Percentiles rank a stretch among this genome's conserved stretches.
phyloP scores from a whole-genome alignment of 345 rosid genomes.

The Eucalyptus regnans region DNA sequence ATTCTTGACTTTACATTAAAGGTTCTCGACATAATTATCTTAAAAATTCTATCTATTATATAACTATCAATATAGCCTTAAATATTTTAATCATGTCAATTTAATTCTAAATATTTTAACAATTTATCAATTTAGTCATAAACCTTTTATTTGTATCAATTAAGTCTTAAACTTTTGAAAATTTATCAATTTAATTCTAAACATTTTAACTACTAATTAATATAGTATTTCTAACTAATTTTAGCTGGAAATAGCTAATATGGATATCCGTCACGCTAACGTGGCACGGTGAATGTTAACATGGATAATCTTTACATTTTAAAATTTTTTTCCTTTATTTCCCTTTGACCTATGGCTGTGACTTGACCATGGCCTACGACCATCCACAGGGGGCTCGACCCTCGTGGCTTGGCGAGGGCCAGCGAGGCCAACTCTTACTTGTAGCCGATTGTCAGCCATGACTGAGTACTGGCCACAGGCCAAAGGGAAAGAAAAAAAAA shows the following conservation, averaged over 20 bases:
- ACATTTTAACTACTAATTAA: not conserved
- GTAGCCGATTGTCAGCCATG: fast-evolving
- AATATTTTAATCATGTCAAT: too few species aligned
- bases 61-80: too few species aligned
- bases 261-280: fast-evolving
- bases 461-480: fast-evolving
- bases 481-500: not conserved
- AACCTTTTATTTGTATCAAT: too few species aligned
- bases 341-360: not conserved
- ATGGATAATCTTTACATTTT: fast-evolving
- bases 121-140: not conserved
- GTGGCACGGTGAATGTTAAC: fast-evolving
- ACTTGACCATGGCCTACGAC: not conserved
- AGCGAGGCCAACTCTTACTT: not conserved
- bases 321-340: not conserved
- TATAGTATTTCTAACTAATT: not conserved
- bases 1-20: too few species aligned
- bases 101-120: too few species aligned
- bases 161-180: not conserved
- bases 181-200: too few species aligned
- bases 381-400: not conserved
- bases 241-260: fast-evolving
- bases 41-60: too few species aligned
- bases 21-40: not conserved
- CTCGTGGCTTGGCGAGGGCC: not conserved